Percentiles rank a stretch among this genome's conserved stretches.
These are phyloP conservation scores for Pezicula neosporulosa DNA, from an alignment of 2,329 filamentous ascomycete genomes.

Conservation along the genomic window DNA sequence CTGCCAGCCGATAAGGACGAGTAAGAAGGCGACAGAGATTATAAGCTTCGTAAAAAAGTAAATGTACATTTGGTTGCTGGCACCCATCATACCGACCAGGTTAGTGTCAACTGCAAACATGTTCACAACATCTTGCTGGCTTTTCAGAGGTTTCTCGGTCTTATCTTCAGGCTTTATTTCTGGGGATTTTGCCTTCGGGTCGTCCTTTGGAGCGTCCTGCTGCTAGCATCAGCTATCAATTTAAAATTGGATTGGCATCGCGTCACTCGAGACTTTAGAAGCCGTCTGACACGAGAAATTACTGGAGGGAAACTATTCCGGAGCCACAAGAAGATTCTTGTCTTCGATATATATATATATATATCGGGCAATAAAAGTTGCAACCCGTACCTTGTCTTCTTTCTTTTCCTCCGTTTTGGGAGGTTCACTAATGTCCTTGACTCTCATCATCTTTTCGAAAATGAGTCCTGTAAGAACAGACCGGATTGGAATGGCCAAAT, in stretches of 20 bases:
- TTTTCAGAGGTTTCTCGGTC: conserved; percentile 39
- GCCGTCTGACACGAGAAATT: no score
- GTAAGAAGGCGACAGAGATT: conserved; percentile 61
- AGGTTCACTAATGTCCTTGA: conserved; percentile 61
- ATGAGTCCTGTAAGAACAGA: conserved; percentile 67
- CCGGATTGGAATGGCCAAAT: conserved; percentile 47
- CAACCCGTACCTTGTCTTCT: conserved; percentile 2
- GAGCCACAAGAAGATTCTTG: no score
- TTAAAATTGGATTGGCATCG: no score
- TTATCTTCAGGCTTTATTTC: background rate
- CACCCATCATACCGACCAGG: conserved; percentile 61
- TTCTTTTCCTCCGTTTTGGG: conserved; percentile 17
- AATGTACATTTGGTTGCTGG: conserved; percentile 60
- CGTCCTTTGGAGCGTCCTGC: background rate
- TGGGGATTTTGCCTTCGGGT: background rate
- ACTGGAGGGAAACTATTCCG: no score
- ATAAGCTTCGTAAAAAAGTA: conserved; percentile 57
- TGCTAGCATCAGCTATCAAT: no score
- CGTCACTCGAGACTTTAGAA: no score
- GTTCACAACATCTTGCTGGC: conserved; percentile 69
- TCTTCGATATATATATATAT: no score
- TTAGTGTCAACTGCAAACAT: conserved; percentile 69
- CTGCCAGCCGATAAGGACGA: conserved; percentile 67
- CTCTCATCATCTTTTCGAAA: conserved; percentile 70
- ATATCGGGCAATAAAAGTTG: background rate